Conservation (phyloP, 768 basidiomycete genomes). For the Boletus tomentosulus region DNA sequence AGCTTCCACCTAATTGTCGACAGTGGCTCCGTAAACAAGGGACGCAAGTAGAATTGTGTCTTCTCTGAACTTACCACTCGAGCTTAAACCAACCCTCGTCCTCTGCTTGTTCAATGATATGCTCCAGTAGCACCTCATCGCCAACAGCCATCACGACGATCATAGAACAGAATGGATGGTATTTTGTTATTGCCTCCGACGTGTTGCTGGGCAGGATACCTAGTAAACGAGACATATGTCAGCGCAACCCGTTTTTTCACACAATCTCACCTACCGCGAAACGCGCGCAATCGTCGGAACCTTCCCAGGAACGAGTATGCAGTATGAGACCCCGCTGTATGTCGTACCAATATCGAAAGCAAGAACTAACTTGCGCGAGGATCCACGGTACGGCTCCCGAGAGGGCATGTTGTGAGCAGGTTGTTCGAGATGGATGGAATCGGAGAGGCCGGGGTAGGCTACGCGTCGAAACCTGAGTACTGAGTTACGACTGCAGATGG, state of each 20-base stretch:
- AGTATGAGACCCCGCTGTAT: slow-evolving; percentile 37
- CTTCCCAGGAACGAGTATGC: slow-evolving; percentile 33
- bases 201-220: slow-evolving; percentile 44
- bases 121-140: slow-evolving; percentile 27
- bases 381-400: slow-evolving; percentile 34
- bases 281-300: slow-evolving; percentile 27
- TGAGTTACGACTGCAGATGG: too few species aligned
- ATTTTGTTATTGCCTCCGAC: slow-evolving; percentile 32
- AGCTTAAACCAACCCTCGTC: slow-evolving; percentile 36
- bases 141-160: slow-evolving; percentile 39
- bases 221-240: slow-evolving; percentile 9
- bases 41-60: neutral
- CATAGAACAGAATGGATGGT: slow-evolving; percentile 39
- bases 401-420: slow-evolving; percentile 22
- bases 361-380: slow-evolving; percentile 37
- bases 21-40: neutral
- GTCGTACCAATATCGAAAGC: slow-evolving; percentile 46
- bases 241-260: neutral
- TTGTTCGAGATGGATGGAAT: too few species aligned
- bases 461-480: too few species aligned
- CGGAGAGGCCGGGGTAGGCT: too few species aligned
- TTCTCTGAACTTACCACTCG: slow-evolving; percentile 31
- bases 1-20: slow-evolving; percentile 29
- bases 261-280: slow-evolving; percentile 15
- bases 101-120: slow-evolving; percentile 35